Evolutionary conservation across 2,329 filamentous ascomycete genomes (phyloP), one percentile per base, ranked within the genome.

Genomic region (Phialemoniopsis sp.): DNA sequence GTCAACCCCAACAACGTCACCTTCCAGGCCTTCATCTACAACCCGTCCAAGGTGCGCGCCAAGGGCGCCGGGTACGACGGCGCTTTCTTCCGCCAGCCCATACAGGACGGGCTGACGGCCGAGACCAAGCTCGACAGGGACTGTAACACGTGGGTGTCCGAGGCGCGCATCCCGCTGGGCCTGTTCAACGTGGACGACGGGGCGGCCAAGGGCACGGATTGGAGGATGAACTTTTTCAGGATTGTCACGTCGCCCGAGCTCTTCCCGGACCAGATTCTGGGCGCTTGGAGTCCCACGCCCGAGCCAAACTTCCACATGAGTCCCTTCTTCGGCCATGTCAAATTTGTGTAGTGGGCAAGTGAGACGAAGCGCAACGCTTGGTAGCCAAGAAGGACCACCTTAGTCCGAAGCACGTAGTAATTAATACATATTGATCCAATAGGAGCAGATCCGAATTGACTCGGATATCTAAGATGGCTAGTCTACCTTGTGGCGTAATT

Each of bases 151-250:
- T 74, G 70, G 70, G 46, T 54, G 2, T 72, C 69, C 34, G 44
- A 56, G 3, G 60, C 61, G 6, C 51, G 43, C 18, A 66, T 74
- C 30, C 70, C 70, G 0, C 54, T 73, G n/a, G 68, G 60, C 4
- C 53, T 73, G 8, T 74, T 73, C 57, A 73, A 72, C 40, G 65
- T 73, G 18, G 65, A 72, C 39, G 42, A 53, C 4, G 66, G 67
- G 31, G 42, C 53, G 45, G 67, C 66, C 2, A 53, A 56, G 43
- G 66, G 66, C 16, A 72, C 68, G 1, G 38, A 57, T 44, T 74
- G 70, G 70, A 59, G 70, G 41, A 73, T 73, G 68, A 73, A 74
- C 50, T 74, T 74, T 46, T 70, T 74, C 53, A 60, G 70, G 33
- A 73, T 68, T 4, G 52, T 70, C 21, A 67, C 65, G 4, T 58